Conservation (phyloP, 108 stramenopile species). For the Aurantiochytrium sp. region DNA sequence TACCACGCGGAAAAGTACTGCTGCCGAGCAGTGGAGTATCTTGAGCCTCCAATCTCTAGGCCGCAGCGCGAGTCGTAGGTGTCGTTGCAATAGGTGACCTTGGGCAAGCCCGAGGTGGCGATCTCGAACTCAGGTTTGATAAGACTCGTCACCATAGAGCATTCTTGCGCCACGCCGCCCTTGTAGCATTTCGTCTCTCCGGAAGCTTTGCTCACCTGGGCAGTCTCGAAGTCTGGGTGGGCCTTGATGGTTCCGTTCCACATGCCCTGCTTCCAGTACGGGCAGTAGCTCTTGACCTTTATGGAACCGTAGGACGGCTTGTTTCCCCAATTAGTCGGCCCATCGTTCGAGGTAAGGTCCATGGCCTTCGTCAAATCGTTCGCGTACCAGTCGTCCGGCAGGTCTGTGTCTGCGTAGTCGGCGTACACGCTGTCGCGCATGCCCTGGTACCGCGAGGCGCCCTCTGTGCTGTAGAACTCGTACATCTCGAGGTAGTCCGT, state of each 20-base stretch:
- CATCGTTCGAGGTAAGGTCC: neutral
- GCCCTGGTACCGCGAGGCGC: neutral
- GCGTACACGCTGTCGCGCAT: neutral
- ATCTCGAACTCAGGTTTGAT: neutral
- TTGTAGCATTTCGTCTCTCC: neutral
- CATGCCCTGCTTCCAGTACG: conserved; percentile 1
- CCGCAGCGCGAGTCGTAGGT: neutral
- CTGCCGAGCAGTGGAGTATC: neutral
- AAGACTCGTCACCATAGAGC: neutral
- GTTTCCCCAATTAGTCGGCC: neutral
- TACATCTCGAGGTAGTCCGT: neutral
- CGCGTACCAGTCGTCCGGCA: neutral
- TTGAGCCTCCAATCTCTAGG: neutral
- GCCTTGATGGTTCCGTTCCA: neutral
- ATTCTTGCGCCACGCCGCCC: neutral
- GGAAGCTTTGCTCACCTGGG: neutral
- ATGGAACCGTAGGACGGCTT: neutral
- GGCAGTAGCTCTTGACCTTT: neutral
- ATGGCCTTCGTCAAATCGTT: neutral
- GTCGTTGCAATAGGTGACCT: neutral
- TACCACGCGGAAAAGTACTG: neutral
- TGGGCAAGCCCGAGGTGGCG: neutral
- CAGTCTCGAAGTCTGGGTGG: neutral
- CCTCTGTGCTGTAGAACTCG: neutral
- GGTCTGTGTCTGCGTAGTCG: neutral